Evolutionary conservation across 768 basidiomycete species (phyloP), one percentile per base, ranked within the genome.

Genomic region (Rhizopogon vulgaris): DNA sequence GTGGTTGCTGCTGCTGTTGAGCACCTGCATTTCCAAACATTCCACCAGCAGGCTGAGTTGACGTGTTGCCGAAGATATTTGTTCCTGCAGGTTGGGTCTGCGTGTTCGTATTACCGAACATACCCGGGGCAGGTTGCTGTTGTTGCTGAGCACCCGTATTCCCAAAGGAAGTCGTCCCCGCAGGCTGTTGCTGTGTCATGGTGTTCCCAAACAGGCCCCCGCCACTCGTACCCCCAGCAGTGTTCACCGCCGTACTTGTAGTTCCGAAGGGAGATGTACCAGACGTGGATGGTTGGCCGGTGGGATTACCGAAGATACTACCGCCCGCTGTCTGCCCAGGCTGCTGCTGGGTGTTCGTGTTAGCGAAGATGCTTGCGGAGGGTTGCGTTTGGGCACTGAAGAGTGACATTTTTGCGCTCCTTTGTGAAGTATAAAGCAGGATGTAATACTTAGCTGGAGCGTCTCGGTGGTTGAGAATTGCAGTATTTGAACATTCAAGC

Each of bases 1-100:
- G 45, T 9, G 32, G 45, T 34, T 56, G 55, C 30, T 59, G 58
- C 38, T 60, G 63, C 52, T 38, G 58, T 22, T 27, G 38, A 24
- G 17, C 27, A 34, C 45, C 45, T 45, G 55, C 52, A 52, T 25
- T 53, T 40, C 43, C 63, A 58, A 60, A 69, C 34, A 60, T 43
- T 27, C 43, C 34, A 5, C 58, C 49, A 9, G 56, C 15, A n/a
- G 55, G 52, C 32, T 49, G 60, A 52, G 38, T 43, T 0, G 37
- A 46, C 3, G 62, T 57, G 41, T 51, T 60, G 1, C 61, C 60
- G 18, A 67, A 67, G 2, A 64, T 41, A 38, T 58, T 52, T 28
- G 57, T 51, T 17, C 55, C 57, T 12, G 52, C 8, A 15, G 52
- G 32, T 27, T 49, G 49, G 11, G 53, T 40, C 15, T 50, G 40